Evolutionary conservation across 2,329 filamentous ascomycete species (phyloP), one percentile per base, ranked within the genome.

Genomic region (Penicillium sp.): DNA sequence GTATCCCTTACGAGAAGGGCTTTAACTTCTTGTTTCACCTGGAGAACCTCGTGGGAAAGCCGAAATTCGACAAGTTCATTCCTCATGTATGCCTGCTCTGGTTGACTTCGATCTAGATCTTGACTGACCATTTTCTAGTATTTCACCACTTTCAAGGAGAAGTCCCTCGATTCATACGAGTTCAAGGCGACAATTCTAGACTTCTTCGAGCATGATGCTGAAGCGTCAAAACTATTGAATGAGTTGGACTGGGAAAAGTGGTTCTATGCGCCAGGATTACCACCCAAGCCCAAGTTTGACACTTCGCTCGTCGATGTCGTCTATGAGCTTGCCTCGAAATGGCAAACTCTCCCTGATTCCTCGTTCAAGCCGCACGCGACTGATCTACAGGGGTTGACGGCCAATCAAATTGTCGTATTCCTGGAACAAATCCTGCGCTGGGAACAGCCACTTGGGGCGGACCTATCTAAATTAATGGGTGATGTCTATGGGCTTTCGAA

Each of bases 61-160:
- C 82, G n/a, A 84, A 84, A 60, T 98, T 92, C 69, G 86, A 96
- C 72, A 84, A 80, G 53, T 98, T 96, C 66, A 95, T 96, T 57
- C 88, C 89, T 11, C 81, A 95, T 64, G 69, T 70, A 60, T 14
- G 60, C 49, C 12, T 5, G 26, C 23, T 16, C 10, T 8, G 4
- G 18, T 26, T 23, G 20, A 5, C 10, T 15, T 30, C 22, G 16
- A 6, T 20, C 26, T 22, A n/a, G 15, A 13, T 17, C 10, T 5
- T 4, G 6, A 29, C 30, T 50, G n/a, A 51, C 25, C 11, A 31
- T 8, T 39, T 11, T 30, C 28, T 33, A 71, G 66, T 95, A 96
- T 70, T 96, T 96, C 62, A 80, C 75, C 18, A 85, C 77, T 26
- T 96, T 84, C 77, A 80, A 84, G 40, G 77, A 78, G 57, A 90